Evolutionary conservation across 2,329 filamentous ascomycete species (phyloP), one percentile per base, ranked within the genome.

Genomic region (Colletotrichum neosansevieriae): DNA sequence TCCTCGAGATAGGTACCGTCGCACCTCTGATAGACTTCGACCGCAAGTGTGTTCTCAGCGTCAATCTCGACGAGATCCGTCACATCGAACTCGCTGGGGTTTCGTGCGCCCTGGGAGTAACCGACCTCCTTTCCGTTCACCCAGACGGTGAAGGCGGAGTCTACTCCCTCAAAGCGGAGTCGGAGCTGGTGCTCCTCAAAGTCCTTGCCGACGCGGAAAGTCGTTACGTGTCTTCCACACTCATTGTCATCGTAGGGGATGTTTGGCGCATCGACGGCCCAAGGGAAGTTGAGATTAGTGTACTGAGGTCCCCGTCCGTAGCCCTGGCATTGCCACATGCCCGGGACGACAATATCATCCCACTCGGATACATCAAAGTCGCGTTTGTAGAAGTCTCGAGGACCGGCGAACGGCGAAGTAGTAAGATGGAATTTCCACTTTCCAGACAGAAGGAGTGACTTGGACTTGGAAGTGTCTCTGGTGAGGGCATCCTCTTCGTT

Each of bases 1-100:
- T 92, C 90, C 73, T 93, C 91, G 38, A 93, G 87, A 70, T 93
- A 93, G 19, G 86, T 89, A 3, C 90, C 91, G 73, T 93, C 89
- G 38, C 88, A 92, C 72, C 88, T 88, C 75, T 93, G 90, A 70
- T 93, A 93, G 0, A 93, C 91, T 58, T 88, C 84, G 0, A 93
- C 90, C 2, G 86, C 85, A 2, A 94, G 76, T 1, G 80, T 81
- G 70, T 92, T 93, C 51, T 82, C 78, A 1, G 77, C 76, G 1
- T 78, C 74, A 3, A 77, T 45, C 1, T 79, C 75, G 2, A 92
- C 78, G 36, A 83, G 78, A 0, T 79, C 71, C 0, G 90, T 89
- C 6, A 94, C 82, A 71, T 94, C 91, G 70, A 93, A 94, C 71
- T 94, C 92, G 32, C 87, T 87, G 0, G 92, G 88, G 69, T 94